Conservation (phyloP, 371 early-diverging fungal species). For the Mucor ambiguus region DNA sequence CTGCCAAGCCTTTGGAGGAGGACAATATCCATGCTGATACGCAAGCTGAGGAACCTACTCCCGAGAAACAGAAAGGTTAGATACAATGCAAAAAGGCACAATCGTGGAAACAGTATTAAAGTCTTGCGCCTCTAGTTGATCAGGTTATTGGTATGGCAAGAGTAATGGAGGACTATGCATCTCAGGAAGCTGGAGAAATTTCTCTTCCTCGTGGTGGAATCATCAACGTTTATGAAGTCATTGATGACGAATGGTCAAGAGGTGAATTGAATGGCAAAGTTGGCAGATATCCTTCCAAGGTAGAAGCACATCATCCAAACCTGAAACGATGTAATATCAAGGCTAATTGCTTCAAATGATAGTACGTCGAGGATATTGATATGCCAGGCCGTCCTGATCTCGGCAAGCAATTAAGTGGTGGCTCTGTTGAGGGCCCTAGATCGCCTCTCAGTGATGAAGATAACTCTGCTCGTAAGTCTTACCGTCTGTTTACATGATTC, state of each 20-base stretch:
- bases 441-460: slow-evolving; percentile 29
- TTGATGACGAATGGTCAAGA: slow-evolving; percentile 69
- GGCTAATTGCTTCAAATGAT: not conserved
- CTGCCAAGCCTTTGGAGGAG: not conserved
- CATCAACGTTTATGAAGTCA: slow-evolving; percentile 64
- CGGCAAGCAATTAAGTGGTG: slow-evolving; percentile 21
- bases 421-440: slow-evolving; percentile 1
- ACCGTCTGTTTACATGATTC: not conserved
- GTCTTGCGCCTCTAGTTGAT: slow-evolving; percentile 14
- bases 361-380: slow-evolving; percentile 44
- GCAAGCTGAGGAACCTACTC: not conserved
- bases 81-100: not conserved
- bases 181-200: slow-evolving; percentile 69
- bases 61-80: slow-evolving; percentile 27
- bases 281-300: slow-evolving; percentile 72
- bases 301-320: slow-evolving; percentile 24
- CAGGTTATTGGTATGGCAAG: slow-evolving; percentile 55
- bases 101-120: not conserved
- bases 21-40: not conserved
- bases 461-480: slow-evolving; percentile 22
- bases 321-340: not conserved
- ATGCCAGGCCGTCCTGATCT: slow-evolving; percentile 52
- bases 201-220: slow-evolving; percentile 67
- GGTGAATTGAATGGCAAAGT: slow-evolving; percentile 71
- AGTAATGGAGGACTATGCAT: slow-evolving; percentile 71